A percentile compares a stretch with the other conserved stretches of the same genome.
Evolutionary conservation across 75 land plant genomes (phyloP).

Genomic region (Sequoia sempervirens): DNA sequence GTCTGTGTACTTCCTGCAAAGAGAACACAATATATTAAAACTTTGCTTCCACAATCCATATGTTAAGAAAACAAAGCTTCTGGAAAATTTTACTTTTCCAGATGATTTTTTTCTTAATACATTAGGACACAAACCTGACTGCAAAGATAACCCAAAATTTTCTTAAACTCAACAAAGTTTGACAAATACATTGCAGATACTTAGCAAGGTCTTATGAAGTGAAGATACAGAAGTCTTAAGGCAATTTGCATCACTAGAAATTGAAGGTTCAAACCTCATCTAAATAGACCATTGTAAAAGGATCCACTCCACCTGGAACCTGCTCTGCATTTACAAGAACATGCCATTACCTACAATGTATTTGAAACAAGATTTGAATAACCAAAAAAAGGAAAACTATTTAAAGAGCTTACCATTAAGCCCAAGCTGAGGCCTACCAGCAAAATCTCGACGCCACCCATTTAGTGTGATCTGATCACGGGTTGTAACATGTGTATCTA

Average conservation of each 20-base stretch:
- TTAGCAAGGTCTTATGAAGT: neutral
- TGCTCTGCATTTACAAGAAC: conserved; percentile 27
- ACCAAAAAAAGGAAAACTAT: neutral
- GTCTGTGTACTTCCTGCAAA: conserved; percentile 1
- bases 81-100: neutral
- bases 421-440: neutral
- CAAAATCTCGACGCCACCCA: conserved; percentile 15
- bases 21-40: neutral
- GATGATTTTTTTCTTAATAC: too few relatives aligned
- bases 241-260: neutral
- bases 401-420: neutral
- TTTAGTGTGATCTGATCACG: conserved; percentile 59
- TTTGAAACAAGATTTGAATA: neutral
- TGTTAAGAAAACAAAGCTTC: neutral
- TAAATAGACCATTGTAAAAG: conserved; percentile 32
- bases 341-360: neutral
- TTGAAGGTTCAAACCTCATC: conserved; percentile 29
- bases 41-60: too few relatives aligned
- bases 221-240: neutral
- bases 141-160: neutral
- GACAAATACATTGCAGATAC: neutral
- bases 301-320: conserved; percentile 25
- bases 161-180: neutral
- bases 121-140: neutral
- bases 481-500: conserved; percentile 40